These are phyloP conservation scores for Saccharomycopsis oosterbeekiorum DNA, from an alignment of 805 yeast species.

Conservation along the genomic window DNA sequence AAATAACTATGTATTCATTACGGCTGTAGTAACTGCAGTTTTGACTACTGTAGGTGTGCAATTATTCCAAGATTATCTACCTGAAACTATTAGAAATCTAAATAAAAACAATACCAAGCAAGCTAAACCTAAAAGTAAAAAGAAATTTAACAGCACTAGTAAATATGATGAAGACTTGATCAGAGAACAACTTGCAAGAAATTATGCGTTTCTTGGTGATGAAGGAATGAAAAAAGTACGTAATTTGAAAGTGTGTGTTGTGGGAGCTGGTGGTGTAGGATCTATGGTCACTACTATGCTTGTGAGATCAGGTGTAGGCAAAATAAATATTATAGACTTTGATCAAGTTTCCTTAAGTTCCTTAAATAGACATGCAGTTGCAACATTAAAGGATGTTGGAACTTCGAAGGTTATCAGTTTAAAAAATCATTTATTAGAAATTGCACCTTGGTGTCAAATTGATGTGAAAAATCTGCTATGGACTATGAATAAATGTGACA, in stretches of 20 bases:
- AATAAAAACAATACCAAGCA: background rate
- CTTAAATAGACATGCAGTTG: constrained; percentile 89
- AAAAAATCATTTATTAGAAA: constrained; percentile 50
- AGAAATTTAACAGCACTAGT: background rate
- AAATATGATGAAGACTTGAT: constrained; percentile 58
- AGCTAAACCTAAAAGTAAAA: background rate
- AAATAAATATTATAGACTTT: constrained; percentile 76
- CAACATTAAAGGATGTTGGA: constrained; percentile 87
- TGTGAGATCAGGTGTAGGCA: constrained; percentile 80
- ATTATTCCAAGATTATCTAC: constrained; percentile 4
- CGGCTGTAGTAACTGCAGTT: constrained; percentile 8
- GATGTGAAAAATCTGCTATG: constrained; percentile 74
- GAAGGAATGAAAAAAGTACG: constrained; percentile 73
- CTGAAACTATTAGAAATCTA: background rate
- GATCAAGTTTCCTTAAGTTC: constrained; percentile 94
- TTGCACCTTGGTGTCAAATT: constrained; percentile 91
- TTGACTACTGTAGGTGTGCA: background rate
- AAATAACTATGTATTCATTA: background rate
- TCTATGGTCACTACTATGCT: constrained; percentile 92
- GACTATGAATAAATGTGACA: constrained; percentile 55
- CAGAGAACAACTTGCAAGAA: constrained; percentile 87
- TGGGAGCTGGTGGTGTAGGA: constrained; percentile 98
- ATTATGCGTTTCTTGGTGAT: constrained; percentile 83
- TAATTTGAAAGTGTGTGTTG: constrained; percentile 62
- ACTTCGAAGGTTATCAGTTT: constrained; percentile 79